These are phyloP conservation scores for Colletotrichum sp. DNA, from an alignment of 2,329 filamentous ascomycete genomes.

Conservation along the genomic window DNA sequence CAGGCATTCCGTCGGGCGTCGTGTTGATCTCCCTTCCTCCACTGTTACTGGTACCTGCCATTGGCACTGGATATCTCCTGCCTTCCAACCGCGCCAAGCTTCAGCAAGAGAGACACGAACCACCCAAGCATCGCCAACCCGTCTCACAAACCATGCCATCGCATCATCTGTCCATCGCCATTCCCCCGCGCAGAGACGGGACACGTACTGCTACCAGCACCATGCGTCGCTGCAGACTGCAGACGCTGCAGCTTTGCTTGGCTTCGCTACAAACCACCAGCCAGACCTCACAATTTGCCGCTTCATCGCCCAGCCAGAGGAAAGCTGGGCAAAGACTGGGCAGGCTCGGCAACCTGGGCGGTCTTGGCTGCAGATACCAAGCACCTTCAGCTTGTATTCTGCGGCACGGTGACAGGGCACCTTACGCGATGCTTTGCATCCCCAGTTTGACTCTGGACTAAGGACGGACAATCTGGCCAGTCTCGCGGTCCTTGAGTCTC, in stretches of 20 bases:
- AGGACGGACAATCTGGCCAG: background rate
- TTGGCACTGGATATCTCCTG: background rate
- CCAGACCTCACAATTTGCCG: slow-evolving; percentile 9
- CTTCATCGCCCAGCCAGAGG: slow-evolving; percentile 10
- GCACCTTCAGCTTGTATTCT: slow-evolving; percentile 2
- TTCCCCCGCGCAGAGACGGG: background rate
- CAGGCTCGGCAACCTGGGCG: slow-evolving; percentile 9
- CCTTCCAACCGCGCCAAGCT: slow-evolving; percentile 4
- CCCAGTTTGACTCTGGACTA: background rate
- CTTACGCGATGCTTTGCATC: background rate
- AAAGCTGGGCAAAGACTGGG: background rate
- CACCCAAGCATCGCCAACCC: background rate
- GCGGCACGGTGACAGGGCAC: background rate
- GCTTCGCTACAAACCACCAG: background rate
- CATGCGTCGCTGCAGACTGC: background rate
- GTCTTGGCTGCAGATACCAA: slow-evolving; percentile 20
- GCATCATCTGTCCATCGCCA: background rate
- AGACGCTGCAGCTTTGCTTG: background rate
- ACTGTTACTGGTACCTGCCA: background rate
- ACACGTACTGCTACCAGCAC: background rate
- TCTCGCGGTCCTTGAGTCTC: background rate
- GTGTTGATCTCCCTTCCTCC: background rate
- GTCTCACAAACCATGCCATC: slow-evolving; percentile 17
- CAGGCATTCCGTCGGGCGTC: background rate
- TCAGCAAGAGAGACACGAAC: background rate